phyloP scores from a whole-genome alignment of 129 eudicot genomes.

The Silybum marianum region DNA sequence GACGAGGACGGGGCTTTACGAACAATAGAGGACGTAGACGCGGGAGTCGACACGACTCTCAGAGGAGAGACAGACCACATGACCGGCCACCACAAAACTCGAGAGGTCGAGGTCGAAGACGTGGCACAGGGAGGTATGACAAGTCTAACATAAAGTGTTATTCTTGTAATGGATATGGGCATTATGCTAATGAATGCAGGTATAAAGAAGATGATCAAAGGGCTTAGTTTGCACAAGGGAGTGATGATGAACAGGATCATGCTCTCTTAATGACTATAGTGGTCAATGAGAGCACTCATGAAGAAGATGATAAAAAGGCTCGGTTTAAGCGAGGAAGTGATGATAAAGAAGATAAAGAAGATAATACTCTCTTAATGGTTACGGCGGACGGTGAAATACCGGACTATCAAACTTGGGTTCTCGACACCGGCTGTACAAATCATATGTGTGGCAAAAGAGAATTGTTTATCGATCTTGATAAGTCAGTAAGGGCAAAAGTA shows the following conservation, averaged over 20 bases:
- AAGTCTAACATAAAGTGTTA: slow-evolving; percentile 17
- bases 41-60: too few species aligned
- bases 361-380: slow-evolving; percentile 7
- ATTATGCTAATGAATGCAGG: slow-evolving; percentile 23
- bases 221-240: neutral
- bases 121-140: slow-evolving; percentile 3
- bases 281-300: neutral
- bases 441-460: slow-evolving; percentile 20
- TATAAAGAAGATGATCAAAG: neutral
- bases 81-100: too few species aligned
- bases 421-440: slow-evolving; percentile 23
- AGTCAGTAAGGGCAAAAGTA: too few species aligned
- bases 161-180: slow-evolving; percentile 18
- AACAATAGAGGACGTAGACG: too few species aligned
- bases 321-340: neutral
- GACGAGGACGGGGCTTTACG: too few species aligned
- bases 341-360: slow-evolving; percentile 3
- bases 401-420: slow-evolving; percentile 13
- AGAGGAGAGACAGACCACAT: too few species aligned
- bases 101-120: too few species aligned
- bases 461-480: too few species aligned
- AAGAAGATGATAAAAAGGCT: neutral
- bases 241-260: neutral
- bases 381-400: neutral
- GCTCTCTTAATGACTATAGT: slow-evolving; percentile 10